Evolutionary conservation across 2,329 filamentous ascomycete genomes (phyloP), one percentile per base, ranked within the genome.

Genomic region (Trichophyton verrucosum): DNA sequence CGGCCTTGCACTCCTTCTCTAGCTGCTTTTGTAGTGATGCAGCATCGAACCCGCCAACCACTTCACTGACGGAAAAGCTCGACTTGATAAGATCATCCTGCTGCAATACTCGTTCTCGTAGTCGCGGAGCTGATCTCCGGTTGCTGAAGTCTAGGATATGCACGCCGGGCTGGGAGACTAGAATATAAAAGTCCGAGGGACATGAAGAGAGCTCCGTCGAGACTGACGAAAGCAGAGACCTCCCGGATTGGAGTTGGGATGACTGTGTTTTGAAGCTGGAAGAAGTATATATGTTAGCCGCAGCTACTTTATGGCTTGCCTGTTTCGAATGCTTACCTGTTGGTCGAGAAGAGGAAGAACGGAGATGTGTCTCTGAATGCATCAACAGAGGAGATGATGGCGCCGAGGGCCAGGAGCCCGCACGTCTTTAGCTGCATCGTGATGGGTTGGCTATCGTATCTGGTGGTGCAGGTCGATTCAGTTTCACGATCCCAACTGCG

Each of bases 291-390:
- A 20, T 17, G 40, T 46, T 42, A 20, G 9, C n/a, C 9, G 22
- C 59, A 53, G 55, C 33, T 24, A 22, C 27, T 22, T 44, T 8
- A 55, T n/a, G 22, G 40, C 11, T 36, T 24, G 24, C 47, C 13
- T 30, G 46, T 57, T 36, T 55, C 5, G 49, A 33, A 24, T 24
- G 66, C 86, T 69, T 86, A 96, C 91, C 86, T 79, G 64, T 87
- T 82, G 53, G 87, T 92, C 36, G 92, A 96, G 73, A 95, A 86
- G 66, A 96, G 77, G 71, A 96, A 82, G 74, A 96, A 94, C 17
- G 94, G 92, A 60, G 89, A 91, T 1, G 91, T 90, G 74, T 96
- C 87, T 64, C 83, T 85, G 73, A 96, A 94, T 27, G 89, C 91
- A 64, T 84, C 77, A 51, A 81, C 84, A 24, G 80, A 79, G 63